Conservation (phyloP, 2,329 filamentous ascomycete species). For the Kalmusia sp. region DNA sequence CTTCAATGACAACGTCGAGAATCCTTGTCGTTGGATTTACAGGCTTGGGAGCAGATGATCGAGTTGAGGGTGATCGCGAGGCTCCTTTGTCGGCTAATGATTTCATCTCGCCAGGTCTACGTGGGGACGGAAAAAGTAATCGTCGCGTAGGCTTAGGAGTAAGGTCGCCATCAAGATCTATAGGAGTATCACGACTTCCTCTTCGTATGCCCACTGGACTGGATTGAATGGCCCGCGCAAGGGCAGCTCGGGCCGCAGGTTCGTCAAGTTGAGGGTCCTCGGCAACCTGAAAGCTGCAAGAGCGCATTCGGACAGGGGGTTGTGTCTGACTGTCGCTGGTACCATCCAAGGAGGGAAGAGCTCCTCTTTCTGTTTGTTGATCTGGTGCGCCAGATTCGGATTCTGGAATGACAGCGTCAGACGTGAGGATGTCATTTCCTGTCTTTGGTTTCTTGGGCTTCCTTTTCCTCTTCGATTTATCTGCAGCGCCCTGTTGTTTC, state of each 20-base stretch:
- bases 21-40: constrained; percentile 12
- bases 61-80: constrained; percentile 9
- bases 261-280: constrained; percentile 18
- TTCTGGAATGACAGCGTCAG: constrained; percentile 40
- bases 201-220: constrained; percentile 62
- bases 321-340: constrained; percentile 19
- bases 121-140: constrained; percentile 78
- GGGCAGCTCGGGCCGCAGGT: constrained; percentile 42
- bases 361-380: constrained; percentile 14
- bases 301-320: constrained; percentile 15
- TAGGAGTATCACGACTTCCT: constrained; percentile 54
- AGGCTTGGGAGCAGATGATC: not conserved
- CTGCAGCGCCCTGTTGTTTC: constrained; percentile 54
- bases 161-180: constrained; percentile 58
- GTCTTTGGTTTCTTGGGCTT: constrained; percentile 52
- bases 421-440: constrained; percentile 54
- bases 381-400: constrained; percentile 31
- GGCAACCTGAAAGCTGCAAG: constrained; percentile 17
- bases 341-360: constrained; percentile 16
- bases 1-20: constrained; percentile 23
- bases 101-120: constrained; percentile 69
- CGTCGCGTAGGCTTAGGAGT: constrained; percentile 71
- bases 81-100: constrained; percentile 61
- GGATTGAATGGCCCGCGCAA: constrained; percentile 65
- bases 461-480: constrained; percentile 43